Evolutionary conservation across 2,329 filamentous ascomycete species (phyloP).

Genomic region (Aspergillus versicolor): DNA sequence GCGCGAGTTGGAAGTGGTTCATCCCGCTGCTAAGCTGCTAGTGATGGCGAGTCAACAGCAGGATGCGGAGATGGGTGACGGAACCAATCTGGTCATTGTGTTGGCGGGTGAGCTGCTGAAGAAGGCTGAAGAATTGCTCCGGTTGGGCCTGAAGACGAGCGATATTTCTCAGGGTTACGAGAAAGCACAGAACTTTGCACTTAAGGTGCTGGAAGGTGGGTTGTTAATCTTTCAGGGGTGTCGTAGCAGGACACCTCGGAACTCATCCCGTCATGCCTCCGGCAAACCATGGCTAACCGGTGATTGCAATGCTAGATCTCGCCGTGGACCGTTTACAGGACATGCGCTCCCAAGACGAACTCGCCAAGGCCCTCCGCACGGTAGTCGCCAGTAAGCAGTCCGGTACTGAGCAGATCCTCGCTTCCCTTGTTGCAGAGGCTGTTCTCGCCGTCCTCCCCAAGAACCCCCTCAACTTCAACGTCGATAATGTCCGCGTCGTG

Average conservation of each 20-base stretch:
- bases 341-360: constrained; percentile 74
- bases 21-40: constrained; percentile 93
- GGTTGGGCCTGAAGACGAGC: constrained; percentile 97
- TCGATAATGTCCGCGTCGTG: constrained; percentile 97
- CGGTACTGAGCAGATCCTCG: constrained; percentile 85
- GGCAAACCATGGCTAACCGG: background rate
- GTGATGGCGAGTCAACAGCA: constrained; percentile 99
- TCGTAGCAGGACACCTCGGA: background rate
- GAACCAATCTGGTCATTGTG: constrained; percentile 95
- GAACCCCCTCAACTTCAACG: constrained; percentile 94
- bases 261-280: background rate
- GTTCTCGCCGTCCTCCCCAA: constrained; percentile 88
- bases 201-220: constrained; percentile 73
- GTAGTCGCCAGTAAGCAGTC: constrained; percentile 97
- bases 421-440: constrained; percentile 80
- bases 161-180: constrained; percentile 97
- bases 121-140: constrained; percentile 94
- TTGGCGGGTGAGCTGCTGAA: constrained; percentile 91
- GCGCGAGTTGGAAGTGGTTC: constrained; percentile 94
- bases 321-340: constrained; percentile 88
- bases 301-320: constrained; percentile 57
- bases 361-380: constrained; percentile 92
- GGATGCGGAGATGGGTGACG: constrained; percentile 98
- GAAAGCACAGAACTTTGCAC: constrained; percentile 84
- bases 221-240: background rate